Evolutionary conservation across 2,329 filamentous ascomycete species (phyloP).

Genomic region (Aspergillus hiratsukae): DNA sequence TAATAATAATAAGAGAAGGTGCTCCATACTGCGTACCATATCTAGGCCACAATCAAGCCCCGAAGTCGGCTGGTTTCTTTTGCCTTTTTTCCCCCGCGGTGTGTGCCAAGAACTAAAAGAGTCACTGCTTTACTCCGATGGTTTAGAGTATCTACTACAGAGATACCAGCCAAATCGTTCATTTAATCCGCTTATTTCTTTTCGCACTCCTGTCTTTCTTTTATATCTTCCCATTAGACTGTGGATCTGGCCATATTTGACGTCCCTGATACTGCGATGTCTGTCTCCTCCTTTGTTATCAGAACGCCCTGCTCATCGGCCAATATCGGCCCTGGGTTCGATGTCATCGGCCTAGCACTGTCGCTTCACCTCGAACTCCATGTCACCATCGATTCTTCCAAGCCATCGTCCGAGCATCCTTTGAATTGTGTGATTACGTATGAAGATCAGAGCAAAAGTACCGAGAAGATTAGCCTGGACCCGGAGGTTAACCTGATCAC

Average conservation of each 20-base stretch:
- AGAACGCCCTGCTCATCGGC: conserved; percentile 89
- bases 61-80: conserved; percentile 13
- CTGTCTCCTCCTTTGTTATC: conserved; percentile 57
- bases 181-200: background rate
- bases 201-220: background rate
- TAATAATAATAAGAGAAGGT: background rate
- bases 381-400: conserved; percentile 66
- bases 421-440: conserved; percentile 81
- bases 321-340: conserved; percentile 96
- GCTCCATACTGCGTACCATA: background rate
- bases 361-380: conserved; percentile 89
- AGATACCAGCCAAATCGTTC: background rate
- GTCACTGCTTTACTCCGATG: conserved; percentile 1
- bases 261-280: conserved; percentile 7
- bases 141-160: background rate
- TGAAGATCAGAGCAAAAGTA: conserved; percentile 71
- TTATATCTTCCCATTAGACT: background rate
- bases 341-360: conserved; percentile 89
- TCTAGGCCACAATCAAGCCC: background rate
- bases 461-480: conserved; percentile 71
- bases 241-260: background rate
- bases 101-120: conserved; percentile 10
- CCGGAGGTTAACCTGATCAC: conserved; percentile 91
- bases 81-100: conserved; percentile 2
- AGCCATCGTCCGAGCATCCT: conserved; percentile 32